phyloP scores from a whole-genome alignment of 164 flowering plant species.

The Dillenia suffruticosa region DNA sequence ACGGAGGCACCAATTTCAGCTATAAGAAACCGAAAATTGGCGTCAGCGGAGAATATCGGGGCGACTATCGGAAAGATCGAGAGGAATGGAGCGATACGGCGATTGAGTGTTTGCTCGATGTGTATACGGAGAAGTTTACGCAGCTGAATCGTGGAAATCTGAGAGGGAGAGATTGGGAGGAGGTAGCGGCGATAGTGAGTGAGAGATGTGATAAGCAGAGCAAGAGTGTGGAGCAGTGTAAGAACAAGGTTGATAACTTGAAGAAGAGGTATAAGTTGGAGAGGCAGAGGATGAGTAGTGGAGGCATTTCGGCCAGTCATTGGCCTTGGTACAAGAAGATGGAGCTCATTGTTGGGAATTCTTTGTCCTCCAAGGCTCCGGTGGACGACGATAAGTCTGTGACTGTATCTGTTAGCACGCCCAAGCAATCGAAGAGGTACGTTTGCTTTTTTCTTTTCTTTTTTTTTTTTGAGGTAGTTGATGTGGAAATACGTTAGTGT shows the following conservation, averaged over 20 bases:
- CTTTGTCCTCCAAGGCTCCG: constrained; percentile 31
- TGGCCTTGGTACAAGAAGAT: constrained; percentile 96
- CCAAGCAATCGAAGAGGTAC: constrained; percentile 64
- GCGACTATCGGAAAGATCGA: constrained; percentile 52
- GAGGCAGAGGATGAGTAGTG: constrained; percentile 66
- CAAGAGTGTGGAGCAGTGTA: constrained; percentile 64
- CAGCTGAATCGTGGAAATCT: constrained; percentile 65
- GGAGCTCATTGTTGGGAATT: constrained; percentile 74
- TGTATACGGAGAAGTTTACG: constrained; percentile 52
- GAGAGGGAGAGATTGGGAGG: constrained; percentile 80
- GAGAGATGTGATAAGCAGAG: constrained; percentile 55
- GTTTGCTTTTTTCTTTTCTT: background rate
- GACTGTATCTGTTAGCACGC: constrained; percentile 22
- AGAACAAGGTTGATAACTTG: constrained; percentile 92
- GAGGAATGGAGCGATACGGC: constrained; percentile 80
- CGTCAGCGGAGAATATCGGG: constrained; percentile 24
- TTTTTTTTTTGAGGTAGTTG: no score
- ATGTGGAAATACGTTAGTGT: no score
- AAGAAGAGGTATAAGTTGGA: constrained; percentile 94
- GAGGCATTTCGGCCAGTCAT: constrained; percentile 53
- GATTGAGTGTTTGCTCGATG: constrained; percentile 57
- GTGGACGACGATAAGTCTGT: constrained; percentile 56
- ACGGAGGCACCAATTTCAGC: constrained; percentile 34
- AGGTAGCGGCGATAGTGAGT: constrained; percentile 57
- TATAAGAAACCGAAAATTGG: constrained; percentile 28